Evolutionary conservation across 2,329 filamentous ascomycete species (phyloP).

Genomic region (Botrytis elliptica): DNA sequence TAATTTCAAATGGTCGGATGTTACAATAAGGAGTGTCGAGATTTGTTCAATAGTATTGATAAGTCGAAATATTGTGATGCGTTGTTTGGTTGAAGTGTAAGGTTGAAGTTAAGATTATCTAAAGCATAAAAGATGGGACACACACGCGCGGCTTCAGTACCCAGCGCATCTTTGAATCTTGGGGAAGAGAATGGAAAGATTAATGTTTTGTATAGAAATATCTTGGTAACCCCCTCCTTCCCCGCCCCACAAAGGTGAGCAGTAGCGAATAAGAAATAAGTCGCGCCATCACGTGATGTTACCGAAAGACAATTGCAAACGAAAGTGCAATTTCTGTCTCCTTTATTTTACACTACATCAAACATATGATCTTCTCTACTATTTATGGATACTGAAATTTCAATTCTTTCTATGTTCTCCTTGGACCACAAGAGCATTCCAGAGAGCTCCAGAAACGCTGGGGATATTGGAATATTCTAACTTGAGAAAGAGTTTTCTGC

Average conservation of each 20-base stretch:
- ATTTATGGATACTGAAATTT: neutral
- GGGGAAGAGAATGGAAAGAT: neutral
- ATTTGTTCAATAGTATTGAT: neutral
- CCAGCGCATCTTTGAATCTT: too few species aligned
- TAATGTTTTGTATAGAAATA: neutral
- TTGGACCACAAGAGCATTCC: neutral
- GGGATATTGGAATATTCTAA: neutral
- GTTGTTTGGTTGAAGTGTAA: neutral
- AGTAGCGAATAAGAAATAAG: neutral
- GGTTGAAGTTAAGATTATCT: neutral
- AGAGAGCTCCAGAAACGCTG: neutral
- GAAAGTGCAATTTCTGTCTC: neutral
- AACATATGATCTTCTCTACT: neutral
- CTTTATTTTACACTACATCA: neutral
- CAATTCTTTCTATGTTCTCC: fast-evolving
- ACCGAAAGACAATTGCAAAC: neutral
- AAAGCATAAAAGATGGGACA: neutral
- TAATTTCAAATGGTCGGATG: too few species aligned
- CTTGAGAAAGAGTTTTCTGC: neutral
- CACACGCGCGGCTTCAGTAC: too few species aligned
- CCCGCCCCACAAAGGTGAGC: neutral
- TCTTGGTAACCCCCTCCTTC: neutral
- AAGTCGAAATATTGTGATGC: neutral
- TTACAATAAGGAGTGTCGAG: neutral
- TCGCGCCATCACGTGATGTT: neutral